Base-by-base conservation (phyloP, 495 filamentous ascomycete genomes). In the Durotheca rogersii region DNA sequence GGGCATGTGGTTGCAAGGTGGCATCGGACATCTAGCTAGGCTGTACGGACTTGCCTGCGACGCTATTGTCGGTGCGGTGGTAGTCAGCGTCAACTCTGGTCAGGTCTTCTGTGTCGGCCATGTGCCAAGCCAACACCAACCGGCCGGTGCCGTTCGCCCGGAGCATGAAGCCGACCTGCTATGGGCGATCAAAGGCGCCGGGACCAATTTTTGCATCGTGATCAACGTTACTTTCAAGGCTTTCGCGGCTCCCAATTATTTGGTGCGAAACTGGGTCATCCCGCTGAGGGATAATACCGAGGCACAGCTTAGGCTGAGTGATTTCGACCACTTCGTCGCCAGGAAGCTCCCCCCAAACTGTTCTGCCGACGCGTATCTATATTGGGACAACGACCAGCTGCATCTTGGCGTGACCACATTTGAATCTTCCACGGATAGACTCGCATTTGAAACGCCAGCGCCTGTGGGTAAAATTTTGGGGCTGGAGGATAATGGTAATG, bases 141-240 rank as follows among this genome's bases (percentile, higher is more conserved):
- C 80, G 16, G 52, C 45, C n/a, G 74, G 64, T 62, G 71, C 77
- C 17, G 65, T 76, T 12, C 64, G 67, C 51, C 68, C 69, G 7
- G 58, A 73, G 35, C 73, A 79, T 30, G 78, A 82, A 61, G 25
- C 36, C 18, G 76, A 85, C 52, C 49, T 86, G 11, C 62, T 85
- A 58, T 85, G 80, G 81, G 81, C 76, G 9, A 62, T 83, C 7
- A 81, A 72, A 68, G 81, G 82, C 33, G 81, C 80, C 16, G 82
- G 80, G 2, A 80, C 79, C 31, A 84, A 84, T 58, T 77, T 84
- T 65, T 78, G 81, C 47, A 80, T 86, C 39, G 73, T 84, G n/a
- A 27, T 82, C 57, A 81, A 76, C 52, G 72, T 84, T 9, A 69
- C 64, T 52, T 83, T 86, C 67, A 77, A 72, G 56, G 60, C 78